Percentiles rank a stretch among this genome's conserved stretches.
These are phyloP conservation scores for Hemileia vastatrix DNA, from an alignment of 1,284 basidiomycete genomes.

Conservation along the genomic window DNA sequence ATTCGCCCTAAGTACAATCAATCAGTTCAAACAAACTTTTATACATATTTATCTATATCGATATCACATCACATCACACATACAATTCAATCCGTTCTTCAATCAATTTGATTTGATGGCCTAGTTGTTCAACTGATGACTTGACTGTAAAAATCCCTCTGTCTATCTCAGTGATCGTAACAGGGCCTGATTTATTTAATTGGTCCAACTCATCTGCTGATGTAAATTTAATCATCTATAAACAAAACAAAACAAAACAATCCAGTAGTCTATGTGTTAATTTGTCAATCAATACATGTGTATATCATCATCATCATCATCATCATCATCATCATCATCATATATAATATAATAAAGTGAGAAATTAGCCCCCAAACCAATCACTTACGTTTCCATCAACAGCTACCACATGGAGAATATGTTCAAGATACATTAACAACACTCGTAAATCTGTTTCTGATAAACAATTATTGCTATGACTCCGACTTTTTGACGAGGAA, in stretches of 20 bases:
- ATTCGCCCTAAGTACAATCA: too few relatives aligned
- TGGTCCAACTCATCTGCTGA: background rate
- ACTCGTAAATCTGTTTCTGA: too few relatives aligned
- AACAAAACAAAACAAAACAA: background rate
- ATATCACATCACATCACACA: too few relatives aligned
- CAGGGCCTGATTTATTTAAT: background rate
- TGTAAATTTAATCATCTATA: constrained; percentile 16
- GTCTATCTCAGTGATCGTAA: constrained; percentile 9
- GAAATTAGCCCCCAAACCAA: too few relatives aligned
- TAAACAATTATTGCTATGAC: too few relatives aligned
- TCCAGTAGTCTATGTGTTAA: too few relatives aligned
- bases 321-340: too few relatives aligned
- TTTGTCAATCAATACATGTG: too few relatives aligned
- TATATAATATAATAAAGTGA: background rate
- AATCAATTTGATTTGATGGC: constrained; percentile 9
- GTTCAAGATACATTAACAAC: constrained; percentile 18
- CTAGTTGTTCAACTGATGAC: constrained; percentile 12
- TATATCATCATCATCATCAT: too few relatives aligned
- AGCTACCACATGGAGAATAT: constrained; percentile 8
- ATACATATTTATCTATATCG: too few relatives aligned
- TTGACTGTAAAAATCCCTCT: constrained; percentile 12
- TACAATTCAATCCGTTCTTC: constrained; percentile 14
- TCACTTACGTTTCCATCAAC: constrained; percentile 4
- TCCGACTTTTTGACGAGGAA: too few relatives aligned
- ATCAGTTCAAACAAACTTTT: too few relatives aligned